Evolutionary conservation across 352 stramenopile species (phyloP), one percentile per base, ranked within the genome.

Genomic region (Phytophthora pistaciae): DNA sequence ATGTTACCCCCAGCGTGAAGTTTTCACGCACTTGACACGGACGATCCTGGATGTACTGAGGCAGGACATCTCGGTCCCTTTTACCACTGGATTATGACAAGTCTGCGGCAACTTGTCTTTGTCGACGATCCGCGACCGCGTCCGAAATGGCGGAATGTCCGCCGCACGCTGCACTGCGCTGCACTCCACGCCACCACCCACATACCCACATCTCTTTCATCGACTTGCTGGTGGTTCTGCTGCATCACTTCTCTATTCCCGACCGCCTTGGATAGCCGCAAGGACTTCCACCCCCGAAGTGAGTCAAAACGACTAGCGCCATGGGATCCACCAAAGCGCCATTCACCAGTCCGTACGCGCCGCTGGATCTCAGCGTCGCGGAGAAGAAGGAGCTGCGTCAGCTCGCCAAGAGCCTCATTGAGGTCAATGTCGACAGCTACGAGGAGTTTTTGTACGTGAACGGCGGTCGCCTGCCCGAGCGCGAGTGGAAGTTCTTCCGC

Each of bases 341-440:
- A 25, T 67, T 60, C 38, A 53, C 60, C 36, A 67, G 60, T 55
- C 60, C 60, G 50, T 67, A 60, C 50, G 50, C 60, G 50, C 36
- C 60, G 25, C 50, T 67, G 16, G 60, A 67, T 18, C 60, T 67
- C 21, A 60, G 49, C 23, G 60, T 23, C 14, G 58, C 58, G 10
- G 60, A 67, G 50, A 60, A 59, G 60, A 60, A 60, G 60, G 49
- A 67, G 38, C 60, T 67, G 11, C 60, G 60, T 4, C 49, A 67
- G 16, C 60, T 67, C 33, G 60, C 60, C 49, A 59, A 55, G 33
- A 57, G n/a, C n/a, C 60, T 67, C 50, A 20, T 67, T 6, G 60
- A 67, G 25, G 60, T 67, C 33, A 67, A 67, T n/a, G 52, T 67
- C n/a, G 60, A 60, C 60, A 67, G 60, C 60, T 67, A 60, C 50